Conservation (phyloP, 2,329 filamentous ascomycete genomes). For the Pyricularia sp. region DNA sequence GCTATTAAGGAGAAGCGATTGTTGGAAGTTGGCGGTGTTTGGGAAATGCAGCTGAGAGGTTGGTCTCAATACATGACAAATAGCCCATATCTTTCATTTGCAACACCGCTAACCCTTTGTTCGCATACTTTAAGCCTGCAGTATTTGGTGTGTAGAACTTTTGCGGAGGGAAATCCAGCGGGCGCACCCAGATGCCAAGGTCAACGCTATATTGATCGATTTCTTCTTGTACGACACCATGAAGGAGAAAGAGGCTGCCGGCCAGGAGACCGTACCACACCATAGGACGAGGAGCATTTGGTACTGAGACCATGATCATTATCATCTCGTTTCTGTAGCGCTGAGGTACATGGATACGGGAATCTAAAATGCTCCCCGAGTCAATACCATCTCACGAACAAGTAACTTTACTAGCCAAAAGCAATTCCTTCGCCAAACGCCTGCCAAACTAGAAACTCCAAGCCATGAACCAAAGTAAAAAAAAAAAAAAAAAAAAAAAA, state of each 20-base stretch:
- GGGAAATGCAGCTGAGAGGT: slow-evolving; percentile 85
- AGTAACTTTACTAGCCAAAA: background rate
- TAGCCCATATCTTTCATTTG: background rate
- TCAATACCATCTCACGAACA: background rate
- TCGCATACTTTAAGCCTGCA: slow-evolving; percentile 52
- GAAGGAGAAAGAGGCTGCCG: slow-evolving; percentile 66
- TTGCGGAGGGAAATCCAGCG: slow-evolving; percentile 71
- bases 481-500: background rate
- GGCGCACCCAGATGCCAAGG: slow-evolving; percentile 58
- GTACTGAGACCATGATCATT: slow-evolving; percentile 52
- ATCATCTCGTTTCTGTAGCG: background rate
- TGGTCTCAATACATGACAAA: slow-evolving; percentile 14
- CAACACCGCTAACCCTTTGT: background rate
- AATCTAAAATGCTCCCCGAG: background rate
- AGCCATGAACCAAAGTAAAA: background rate
- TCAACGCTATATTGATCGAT: slow-evolving; percentile 90
- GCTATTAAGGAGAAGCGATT: slow-evolving; percentile 55
- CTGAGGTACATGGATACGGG: background rate
- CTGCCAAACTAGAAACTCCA: background rate
- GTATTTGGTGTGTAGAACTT: slow-evolving; percentile 92
- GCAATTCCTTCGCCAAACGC: background rate
- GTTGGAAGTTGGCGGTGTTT: slow-evolving; percentile 62
- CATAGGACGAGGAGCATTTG: slow-evolving; percentile 90
- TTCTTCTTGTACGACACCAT: slow-evolving; percentile 95
- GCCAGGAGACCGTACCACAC: slow-evolving; percentile 61